Conservation (phyloP, 768 basidiomycete species). For the Lentinula raphanica region DNA sequence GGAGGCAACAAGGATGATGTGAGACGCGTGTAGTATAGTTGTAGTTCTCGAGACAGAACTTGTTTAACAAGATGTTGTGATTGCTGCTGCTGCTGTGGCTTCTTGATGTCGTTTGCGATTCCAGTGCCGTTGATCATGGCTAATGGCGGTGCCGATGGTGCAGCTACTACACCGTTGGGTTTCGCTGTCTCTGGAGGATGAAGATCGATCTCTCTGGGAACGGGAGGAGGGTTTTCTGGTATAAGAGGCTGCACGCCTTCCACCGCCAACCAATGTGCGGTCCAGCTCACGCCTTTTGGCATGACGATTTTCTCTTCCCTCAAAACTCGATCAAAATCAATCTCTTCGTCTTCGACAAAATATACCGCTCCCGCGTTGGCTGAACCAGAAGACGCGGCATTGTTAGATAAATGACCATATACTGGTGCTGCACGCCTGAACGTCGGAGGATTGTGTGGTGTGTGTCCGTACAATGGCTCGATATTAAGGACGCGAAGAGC, state of each 20-base stretch:
- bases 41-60: conserved; percentile 87
- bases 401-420: conserved; percentile 31
- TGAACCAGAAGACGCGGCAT: neutral
- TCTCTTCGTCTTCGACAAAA: conserved; percentile 94
- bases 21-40: conserved; percentile 90
- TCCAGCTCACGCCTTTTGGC: conserved; percentile 80
- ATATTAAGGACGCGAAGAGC: conserved; percentile 93
- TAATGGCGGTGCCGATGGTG: conserved; percentile 15
- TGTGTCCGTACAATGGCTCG: conserved; percentile 90
- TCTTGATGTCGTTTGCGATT: conserved; percentile 23
- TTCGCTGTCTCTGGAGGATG: conserved; percentile 24
- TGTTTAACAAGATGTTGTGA: conserved; percentile 82
- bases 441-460: conserved; percentile 53
- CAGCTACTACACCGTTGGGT: conserved; percentile 22
- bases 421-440: conserved; percentile 59
- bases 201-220: conserved; percentile 48
- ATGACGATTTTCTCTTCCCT: conserved; percentile 80
- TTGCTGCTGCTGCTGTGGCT: conserved; percentile 31
- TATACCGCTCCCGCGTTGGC: conserved; percentile 67
- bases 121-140: conserved; percentile 19
- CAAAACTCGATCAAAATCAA: conserved; percentile 90
- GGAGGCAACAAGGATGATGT: conserved; percentile 80
- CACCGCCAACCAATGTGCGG: conserved; percentile 96
- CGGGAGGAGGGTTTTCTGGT: conserved; percentile 88
- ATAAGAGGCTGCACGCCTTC: conserved; percentile 98